Base-by-base conservation (phyloP, 2,329 filamentous ascomycete species). In the Colletotrichum gigasporum region DNA sequence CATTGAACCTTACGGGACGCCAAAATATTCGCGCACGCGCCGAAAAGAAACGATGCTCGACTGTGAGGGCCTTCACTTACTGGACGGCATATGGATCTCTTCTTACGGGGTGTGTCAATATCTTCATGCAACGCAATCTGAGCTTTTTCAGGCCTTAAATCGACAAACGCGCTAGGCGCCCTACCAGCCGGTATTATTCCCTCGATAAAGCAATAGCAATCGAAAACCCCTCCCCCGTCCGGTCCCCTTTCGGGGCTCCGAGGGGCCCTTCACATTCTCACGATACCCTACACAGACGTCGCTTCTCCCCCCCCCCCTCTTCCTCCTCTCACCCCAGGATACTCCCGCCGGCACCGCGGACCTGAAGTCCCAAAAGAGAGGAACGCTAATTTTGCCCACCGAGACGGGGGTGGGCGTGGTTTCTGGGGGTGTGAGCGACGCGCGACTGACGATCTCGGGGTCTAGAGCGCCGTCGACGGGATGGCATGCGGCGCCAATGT, bases 401-500 rank as follows among this genome's bases (percentile, higher is more conserved):
- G 32, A 24, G 41, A 16, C 14, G 18, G 42, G 47, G 14, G 45
- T 45, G 60, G 39, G 53, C 11, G 11, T 12, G 41, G 6, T 8
- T 12, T 37, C 41, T 11, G 32, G 12, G 35, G 26, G 34, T 7
- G 42, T 16, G 42, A 14, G 26, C 37, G n/a, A n/a, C n/a, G 18
- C 14, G 16, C 22, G 22, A 26, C 42, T 47, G 60, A 53, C 47
- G 34, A n/a, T n/a, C 18, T 60, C 47, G 47, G 52, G 55, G 47
- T 53, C 60, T 63, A 60, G 55, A 60, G 54, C 45, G 54, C 37
- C 60, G 32, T 53, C 47, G 39, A 53, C 60, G 47, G 20, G 45
- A 63, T 30, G 60, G 32, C 47, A 60, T 63, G 60, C 47, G 32
- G 34, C 47, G 39, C 55, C 60, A 63, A 60, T 53, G 55, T 60